These are phyloP conservation scores for Claviceps sp. DNA, from an alignment of 2,329 filamentous ascomycete genomes.

Conservation along the genomic window DNA sequence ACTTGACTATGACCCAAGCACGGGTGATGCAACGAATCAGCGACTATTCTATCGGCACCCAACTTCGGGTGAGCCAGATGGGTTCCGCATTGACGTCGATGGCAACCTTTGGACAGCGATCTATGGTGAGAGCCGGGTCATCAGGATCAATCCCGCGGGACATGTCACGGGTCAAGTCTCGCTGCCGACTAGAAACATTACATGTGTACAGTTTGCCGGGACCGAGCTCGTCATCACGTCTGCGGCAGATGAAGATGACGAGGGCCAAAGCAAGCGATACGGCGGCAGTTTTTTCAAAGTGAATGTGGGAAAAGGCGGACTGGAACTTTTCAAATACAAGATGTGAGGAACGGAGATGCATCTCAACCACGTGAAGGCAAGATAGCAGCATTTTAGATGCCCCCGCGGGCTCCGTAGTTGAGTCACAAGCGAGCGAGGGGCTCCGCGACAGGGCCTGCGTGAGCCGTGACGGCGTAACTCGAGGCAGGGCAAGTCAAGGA, in stretches of 20 bases:
- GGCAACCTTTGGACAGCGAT: constrained; percentile 83
- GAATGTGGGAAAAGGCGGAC: constrained; percentile 58
- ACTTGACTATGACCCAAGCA: constrained; percentile 57
- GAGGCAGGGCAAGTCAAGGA: neutral
- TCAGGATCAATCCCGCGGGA: constrained; percentile 59
- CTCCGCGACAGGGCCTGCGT: neutral
- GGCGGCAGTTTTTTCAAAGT: constrained; percentile 64
- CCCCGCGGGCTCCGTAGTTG: neutral
- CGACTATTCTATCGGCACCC: constrained; percentile 61
- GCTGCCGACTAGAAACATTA: constrained; percentile 66
- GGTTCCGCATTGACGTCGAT: constrained; percentile 69
- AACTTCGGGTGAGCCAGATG: constrained; percentile 59
- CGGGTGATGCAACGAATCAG: constrained; percentile 52
- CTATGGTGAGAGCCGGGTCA: constrained; percentile 64
- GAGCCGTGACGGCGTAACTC: neutral
- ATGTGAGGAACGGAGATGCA: constrained; percentile 17
- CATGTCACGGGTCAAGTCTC: constrained; percentile 60
- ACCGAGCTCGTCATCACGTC: constrained; percentile 67
- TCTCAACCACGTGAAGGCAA: neutral
- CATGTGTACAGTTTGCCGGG: constrained; percentile 69
- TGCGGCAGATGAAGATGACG: constrained; percentile 51
- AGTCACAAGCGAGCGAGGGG: neutral
- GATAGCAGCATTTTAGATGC: neutral
- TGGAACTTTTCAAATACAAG: constrained; percentile 51
- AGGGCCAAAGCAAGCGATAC: constrained; percentile 45